Percentiles rank a stretch among this genome's conserved stretches.
These are phyloP conservation scores for Gentiana dahurica DNA, from an alignment of 257 asterid species.

Conservation along the genomic window DNA sequence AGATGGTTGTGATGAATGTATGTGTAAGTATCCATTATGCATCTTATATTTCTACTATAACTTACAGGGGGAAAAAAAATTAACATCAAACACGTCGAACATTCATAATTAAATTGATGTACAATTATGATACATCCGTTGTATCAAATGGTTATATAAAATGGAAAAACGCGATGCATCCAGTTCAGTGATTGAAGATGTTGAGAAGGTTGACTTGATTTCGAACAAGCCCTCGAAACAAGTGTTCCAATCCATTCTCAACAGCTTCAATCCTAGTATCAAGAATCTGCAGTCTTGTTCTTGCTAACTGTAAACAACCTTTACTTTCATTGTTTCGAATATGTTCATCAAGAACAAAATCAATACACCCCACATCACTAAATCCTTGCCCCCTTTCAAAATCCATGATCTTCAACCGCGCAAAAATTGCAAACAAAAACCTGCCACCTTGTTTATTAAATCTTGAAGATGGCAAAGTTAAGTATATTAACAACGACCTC, in stretches of 20 bases:
- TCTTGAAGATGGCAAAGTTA: conserved; percentile 35
- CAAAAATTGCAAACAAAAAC: conserved; percentile 22
- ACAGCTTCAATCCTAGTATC: conserved; percentile 15
- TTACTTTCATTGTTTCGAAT: conserved; percentile 14
- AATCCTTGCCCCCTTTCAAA: conserved; percentile 5
- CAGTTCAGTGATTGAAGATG: conserved; percentile 9
- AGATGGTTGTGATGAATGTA: no score
- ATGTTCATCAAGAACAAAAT: conserved; percentile 24
- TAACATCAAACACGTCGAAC: no score
- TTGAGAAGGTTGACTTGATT: conserved; percentile 29
- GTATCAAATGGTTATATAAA: no score
- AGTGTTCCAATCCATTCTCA: conserved; percentile 22
- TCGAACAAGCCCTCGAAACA: conserved; percentile 21
- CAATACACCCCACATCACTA: conserved; percentile 31
- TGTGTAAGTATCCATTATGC: no score
- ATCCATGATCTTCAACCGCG: conserved; percentile 20
- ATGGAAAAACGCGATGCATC: no score
- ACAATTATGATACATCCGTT: no score
- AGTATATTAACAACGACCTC: conserved; percentile 24
- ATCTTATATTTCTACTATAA: no score
- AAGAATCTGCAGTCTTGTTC: conserved; percentile 24
- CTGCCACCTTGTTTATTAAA: conserved; percentile 14
- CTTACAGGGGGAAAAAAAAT: no score
- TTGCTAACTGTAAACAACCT: conserved; percentile 22
- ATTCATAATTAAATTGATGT: no score